phyloP scores from a whole-genome alignment of 2,329 filamentous ascomycete species.

The Ascochyta rabiei region DNA sequence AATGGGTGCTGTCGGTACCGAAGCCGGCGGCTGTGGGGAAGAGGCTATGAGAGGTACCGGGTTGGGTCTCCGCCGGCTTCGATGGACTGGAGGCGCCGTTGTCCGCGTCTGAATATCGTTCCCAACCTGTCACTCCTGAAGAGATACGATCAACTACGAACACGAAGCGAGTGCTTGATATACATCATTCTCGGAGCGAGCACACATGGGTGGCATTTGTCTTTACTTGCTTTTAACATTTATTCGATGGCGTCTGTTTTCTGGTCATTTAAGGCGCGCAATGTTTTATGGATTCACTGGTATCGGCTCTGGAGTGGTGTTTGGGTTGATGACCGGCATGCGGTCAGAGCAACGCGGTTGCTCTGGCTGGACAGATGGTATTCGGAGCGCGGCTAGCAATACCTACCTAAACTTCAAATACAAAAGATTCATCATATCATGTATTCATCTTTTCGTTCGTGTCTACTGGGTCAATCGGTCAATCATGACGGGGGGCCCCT shows the following conservation, averaged over 20 bases:
- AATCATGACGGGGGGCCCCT: too few relatives aligned
- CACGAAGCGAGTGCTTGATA: neutral
- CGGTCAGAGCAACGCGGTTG: neutral
- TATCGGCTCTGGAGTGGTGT: constrained; percentile 3
- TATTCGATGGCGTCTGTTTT: constrained; percentile 7
- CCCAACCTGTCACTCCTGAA: neutral
- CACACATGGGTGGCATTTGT: constrained; percentile 6
- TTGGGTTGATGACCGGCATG: neutral
- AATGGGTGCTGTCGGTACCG: constrained; percentile 34
- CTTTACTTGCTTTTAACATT: neutral
- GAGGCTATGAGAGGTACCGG: constrained; percentile 41
- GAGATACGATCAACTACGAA: neutral
- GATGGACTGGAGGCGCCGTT: constrained; percentile 38
- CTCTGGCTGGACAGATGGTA: neutral
- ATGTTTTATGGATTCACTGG: neutral
- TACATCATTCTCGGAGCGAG: constrained; percentile 4
- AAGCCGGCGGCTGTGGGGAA: constrained; percentile 42
- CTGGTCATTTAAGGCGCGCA: constrained; percentile 3
- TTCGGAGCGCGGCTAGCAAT: neutral
- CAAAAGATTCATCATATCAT: neutral
- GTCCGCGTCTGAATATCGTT: constrained; percentile 11
- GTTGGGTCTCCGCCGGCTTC: constrained; percentile 39
- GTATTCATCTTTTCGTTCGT: too few relatives aligned
- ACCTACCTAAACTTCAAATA: neutral
- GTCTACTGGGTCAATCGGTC: too few relatives aligned